These are phyloP conservation scores for Geosmithia putterillii DNA, from an alignment of 2,329 filamentous ascomycete species.

Conservation along the genomic window DNA sequence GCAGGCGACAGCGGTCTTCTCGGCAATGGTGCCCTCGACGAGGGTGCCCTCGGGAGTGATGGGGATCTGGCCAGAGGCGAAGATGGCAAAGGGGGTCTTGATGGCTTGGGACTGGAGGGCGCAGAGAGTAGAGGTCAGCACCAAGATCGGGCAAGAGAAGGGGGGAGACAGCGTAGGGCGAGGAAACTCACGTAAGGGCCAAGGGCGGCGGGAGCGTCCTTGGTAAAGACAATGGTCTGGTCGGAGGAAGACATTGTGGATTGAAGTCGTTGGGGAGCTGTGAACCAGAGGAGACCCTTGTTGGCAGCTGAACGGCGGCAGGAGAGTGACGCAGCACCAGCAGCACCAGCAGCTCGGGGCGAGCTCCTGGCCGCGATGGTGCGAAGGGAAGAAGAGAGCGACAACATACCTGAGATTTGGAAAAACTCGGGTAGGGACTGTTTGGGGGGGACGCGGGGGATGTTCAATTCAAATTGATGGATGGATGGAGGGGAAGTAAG, in stretches of 20 bases:
- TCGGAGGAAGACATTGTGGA: slow-evolving; percentile 34
- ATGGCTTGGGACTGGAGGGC: slow-evolving; percentile 47
- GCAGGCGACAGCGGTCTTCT: slow-evolving; percentile 52
- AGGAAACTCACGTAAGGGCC: slow-evolving; percentile 47
- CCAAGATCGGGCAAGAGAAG: neutral
- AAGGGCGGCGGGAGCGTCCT: slow-evolving; percentile 46
- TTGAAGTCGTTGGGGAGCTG: slow-evolving; percentile 15
- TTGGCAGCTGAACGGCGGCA: neutral
- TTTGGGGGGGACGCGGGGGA: too few relatives aligned
- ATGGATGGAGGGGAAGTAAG: too few relatives aligned
- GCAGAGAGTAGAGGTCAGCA: neutral
- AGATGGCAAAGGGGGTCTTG: slow-evolving; percentile 53
- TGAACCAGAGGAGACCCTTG: slow-evolving; percentile 18
- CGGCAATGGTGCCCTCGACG: slow-evolving; percentile 44
- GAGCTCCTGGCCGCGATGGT: neutral
- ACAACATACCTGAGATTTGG: neutral
- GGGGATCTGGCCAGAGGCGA: slow-evolving; percentile 65
- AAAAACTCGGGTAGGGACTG: too few relatives aligned
- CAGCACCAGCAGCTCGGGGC: neutral
- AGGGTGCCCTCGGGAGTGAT: slow-evolving; percentile 43
- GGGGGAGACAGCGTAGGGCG: neutral
- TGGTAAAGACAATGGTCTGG: slow-evolving; percentile 40
- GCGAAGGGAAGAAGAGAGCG: neutral
- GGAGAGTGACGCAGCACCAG: neutral
- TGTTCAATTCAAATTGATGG: too few relatives aligned